Evolutionary conservation across 192 early-diverging fungal genomes (phyloP), one percentile per base, ranked within the genome.

Genomic region (Rhizophlyctis rosea): DNA sequence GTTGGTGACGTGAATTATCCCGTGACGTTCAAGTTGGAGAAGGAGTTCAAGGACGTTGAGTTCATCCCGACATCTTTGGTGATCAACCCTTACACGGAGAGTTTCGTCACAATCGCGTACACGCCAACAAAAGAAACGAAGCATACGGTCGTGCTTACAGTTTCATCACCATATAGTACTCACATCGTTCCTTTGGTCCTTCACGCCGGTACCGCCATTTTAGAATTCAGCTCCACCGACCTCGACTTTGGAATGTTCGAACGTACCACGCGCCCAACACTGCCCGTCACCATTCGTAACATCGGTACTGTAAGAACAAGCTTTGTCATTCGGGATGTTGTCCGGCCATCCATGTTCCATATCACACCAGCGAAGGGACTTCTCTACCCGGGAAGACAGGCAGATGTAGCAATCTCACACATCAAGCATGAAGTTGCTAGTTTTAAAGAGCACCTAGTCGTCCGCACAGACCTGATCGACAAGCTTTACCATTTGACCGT

Each of bases 201-300:
- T 25, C 80, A 85, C 59, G 76, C 84, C 1, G 84, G 84, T 34
- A 72, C 71, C 14, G 78, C 76, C 3, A 67, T 65, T 11, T 52
- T 86, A 14, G 80, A 86, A 34, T 86, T 86, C 60, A 65, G 61
- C 55, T 32, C 47, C 2, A 67, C 70, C 27, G 59, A 53, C 18
- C 60, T 86, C 21, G 80, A 86, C 61, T 86, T 85, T 66, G 84
- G 84, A 16, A 86, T 86, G 78, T 86, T 85, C 71, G 84, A 86
- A 65, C 54, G 78, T 3, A 78, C 74, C 0, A 65, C 76, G 1
- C 24, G 69, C 16, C 84, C 84, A 13, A 54, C 59, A 11, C 36
- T 78, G 1, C 70, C 52, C 30, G 58, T 86, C 24, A 66, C 48
- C 16, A 68, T 86, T 11, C 68, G 64, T 34, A 86, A 86, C 59